These are phyloP conservation scores for Leishmania gerbilli DNA, from an alignment of 208 protist species.

Conservation along the genomic window DNA sequence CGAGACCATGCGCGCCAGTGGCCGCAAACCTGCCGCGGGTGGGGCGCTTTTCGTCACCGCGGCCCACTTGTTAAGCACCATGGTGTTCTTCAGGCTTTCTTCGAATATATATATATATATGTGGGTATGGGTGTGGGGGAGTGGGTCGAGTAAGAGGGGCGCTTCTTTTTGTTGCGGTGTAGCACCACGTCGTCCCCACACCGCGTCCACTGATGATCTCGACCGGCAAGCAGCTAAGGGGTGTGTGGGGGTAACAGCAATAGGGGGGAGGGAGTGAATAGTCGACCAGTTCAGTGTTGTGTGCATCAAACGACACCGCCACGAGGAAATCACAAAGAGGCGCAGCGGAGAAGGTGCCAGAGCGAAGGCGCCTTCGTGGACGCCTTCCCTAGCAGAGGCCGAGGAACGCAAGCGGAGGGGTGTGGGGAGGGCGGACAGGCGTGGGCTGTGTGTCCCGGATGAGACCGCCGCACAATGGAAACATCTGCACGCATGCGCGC, in stretches of 20 bases:
- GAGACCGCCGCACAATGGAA: not conserved
- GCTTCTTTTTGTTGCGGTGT: not conserved
- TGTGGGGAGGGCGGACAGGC: too few species aligned
- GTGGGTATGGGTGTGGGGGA: too few species aligned
- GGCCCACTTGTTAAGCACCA: constrained; percentile 92
- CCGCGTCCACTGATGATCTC: not conserved
- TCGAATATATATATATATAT: too few species aligned
- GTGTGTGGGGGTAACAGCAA: not conserved
- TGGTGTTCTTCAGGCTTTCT: constrained; percentile 2
- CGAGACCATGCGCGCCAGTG: constrained; percentile 55
- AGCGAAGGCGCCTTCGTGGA: not conserved
- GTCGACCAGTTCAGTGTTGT: not conserved
- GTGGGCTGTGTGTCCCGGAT: not conserved
- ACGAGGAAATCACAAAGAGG: not conserved
- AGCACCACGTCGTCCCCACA: not conserved
- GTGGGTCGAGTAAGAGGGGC: not conserved
- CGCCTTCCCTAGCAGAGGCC: not conserved
- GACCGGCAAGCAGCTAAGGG: not conserved
- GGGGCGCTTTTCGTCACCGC: constrained; percentile 80
- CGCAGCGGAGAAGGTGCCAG: not conserved
- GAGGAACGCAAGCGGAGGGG: not conserved
- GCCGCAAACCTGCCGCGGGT: constrained; percentile 64
- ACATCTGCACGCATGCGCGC: not conserved
- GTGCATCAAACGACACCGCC: not conserved
- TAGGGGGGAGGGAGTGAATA: too few species aligned